A percentile compares a stretch with the other conserved stretches of the same genome.
Evolutionary conservation across 129 eudicot species (phyloP).

Genomic region (Erigeron canadensis): DNA sequence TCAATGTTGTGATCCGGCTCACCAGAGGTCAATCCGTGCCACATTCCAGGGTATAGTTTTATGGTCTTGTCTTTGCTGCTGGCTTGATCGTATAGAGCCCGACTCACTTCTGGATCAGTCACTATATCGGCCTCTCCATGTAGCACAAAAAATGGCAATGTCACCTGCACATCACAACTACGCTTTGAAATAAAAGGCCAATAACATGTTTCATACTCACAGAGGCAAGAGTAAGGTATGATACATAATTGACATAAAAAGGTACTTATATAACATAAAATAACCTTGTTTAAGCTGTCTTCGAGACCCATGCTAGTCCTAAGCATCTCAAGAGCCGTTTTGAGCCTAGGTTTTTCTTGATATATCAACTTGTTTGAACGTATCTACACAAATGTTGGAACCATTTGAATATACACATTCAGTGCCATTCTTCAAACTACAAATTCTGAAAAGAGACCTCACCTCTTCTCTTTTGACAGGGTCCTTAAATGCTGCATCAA

Average conservation of each 20-base stretch:
- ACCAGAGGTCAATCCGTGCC: conserved; percentile 91
- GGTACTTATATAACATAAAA: background rate
- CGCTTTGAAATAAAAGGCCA: background rate
- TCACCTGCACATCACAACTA: conserved; percentile 50
- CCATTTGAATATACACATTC: conserved; percentile 6
- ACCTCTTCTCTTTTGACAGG: conserved; percentile 90
- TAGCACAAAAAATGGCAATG: conserved; percentile 81
- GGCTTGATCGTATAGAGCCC: conserved; percentile 69
- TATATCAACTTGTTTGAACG: conserved; percentile 83
- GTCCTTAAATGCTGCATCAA: conserved; percentile 94
- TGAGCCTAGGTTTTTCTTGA: conserved; percentile 87
- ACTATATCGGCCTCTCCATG: conserved; percentile 94
- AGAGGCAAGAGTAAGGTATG: background rate
- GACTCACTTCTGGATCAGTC: conserved; percentile 95
- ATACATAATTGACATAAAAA: background rate
- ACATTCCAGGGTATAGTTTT: conserved; percentile 88
- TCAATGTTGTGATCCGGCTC: conserved; percentile 81
- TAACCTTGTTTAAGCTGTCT: conserved; percentile 76
- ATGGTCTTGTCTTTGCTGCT: conserved; percentile 84
- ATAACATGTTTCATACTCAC: background rate
- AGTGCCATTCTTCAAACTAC: conserved; percentile 7
- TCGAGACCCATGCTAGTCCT: conserved; percentile 96
- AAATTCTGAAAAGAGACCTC: conserved; percentile 4
- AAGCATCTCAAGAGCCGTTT: conserved; percentile 97
- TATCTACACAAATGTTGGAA: conserved; percentile 46